Base-by-base conservation (phyloP, 2,329 filamentous ascomycete species). In the Botrytis galanthina region DNA sequence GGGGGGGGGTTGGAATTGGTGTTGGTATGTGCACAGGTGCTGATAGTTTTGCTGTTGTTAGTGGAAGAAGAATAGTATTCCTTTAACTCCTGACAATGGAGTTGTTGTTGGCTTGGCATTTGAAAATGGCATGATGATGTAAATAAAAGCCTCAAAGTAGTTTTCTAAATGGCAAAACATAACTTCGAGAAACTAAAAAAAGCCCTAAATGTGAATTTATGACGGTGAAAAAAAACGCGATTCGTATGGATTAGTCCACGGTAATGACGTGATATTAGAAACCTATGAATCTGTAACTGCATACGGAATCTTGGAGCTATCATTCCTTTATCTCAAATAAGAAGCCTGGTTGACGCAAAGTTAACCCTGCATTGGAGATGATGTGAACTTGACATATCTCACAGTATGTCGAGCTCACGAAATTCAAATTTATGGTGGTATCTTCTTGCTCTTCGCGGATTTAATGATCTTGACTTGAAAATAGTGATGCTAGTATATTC, bases 401-500 rank as follows among this genome's bases (percentile, higher is more conserved):
- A 9, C 2, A 1, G 2, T 14, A 4, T 26, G 12, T 9, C 8
- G 9, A 14, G 9, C 20, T 26, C 1, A 16, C 9, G 0, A 46
- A 20, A 14, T 8, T 29, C 14, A 7, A 63, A 20, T 4, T 4
- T 0, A 35, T 46, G n/a, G 12, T 9, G 18, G 3, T 16, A 46
- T 26, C 18, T 14, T 29, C n/a, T 2, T 29, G 2, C 26, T n/a
- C 2, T 5, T 16, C 12, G 12, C 12, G 48, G 1, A 0, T 54
- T n/a, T 14, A 16, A 3, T 3, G 12, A 14, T 7, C 0, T 7
- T n/a, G 26, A 7, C 1, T n/a, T 54, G 48, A 3, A n/a, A 54
- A 54, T 3, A 14, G 2, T 8, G 48, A 16, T 1, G 26, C 16
- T n/a, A 3, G 3, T 7, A 6, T 1, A 10, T 14, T 16, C 26